Conservation (phyloP, 225 moss, liverwort and hornwort genomes). For the Polytrichum commune region DNA sequence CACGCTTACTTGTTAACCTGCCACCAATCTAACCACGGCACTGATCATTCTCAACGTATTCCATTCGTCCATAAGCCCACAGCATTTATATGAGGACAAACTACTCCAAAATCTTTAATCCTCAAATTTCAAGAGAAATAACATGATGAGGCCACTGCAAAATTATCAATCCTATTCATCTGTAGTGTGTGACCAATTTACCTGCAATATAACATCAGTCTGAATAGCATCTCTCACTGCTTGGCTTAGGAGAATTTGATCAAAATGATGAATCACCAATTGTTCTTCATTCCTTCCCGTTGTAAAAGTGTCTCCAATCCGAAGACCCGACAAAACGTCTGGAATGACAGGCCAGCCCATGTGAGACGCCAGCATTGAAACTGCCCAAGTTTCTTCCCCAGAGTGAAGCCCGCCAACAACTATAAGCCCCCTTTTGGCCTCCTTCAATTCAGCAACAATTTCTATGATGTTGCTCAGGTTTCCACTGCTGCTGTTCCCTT, state of each 20-base stretch:
- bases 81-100: no score
- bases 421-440: constrained; percentile 62
- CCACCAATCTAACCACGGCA: constrained; percentile 72
- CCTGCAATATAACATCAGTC: constrained; percentile 94
- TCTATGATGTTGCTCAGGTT: constrained; percentile 24
- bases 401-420: constrained; percentile 81
- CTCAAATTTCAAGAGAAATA: no score
- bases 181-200: constrained; percentile 10
- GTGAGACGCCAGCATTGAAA: constrained; percentile 76
- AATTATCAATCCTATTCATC: no score
- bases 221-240: constrained; percentile 48
- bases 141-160: no score
- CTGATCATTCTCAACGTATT: constrained; percentile 15
- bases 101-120: no score
- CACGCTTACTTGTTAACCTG: constrained; percentile 91
- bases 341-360: constrained; percentile 93
- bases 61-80: neutral
- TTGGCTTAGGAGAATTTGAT: constrained; percentile 84
- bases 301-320: constrained; percentile 56
- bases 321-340: constrained; percentile 88
- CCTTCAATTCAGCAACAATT: constrained; percentile 29
- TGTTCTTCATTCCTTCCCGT: constrained; percentile 22
- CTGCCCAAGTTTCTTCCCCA: constrained; percentile 94
- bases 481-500: constrained; percentile 22
- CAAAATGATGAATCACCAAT: constrained; percentile 81